phyloP scores from a whole-genome alignment of 73 alveolate species.

The Tetrahymena elliotti region DNA sequence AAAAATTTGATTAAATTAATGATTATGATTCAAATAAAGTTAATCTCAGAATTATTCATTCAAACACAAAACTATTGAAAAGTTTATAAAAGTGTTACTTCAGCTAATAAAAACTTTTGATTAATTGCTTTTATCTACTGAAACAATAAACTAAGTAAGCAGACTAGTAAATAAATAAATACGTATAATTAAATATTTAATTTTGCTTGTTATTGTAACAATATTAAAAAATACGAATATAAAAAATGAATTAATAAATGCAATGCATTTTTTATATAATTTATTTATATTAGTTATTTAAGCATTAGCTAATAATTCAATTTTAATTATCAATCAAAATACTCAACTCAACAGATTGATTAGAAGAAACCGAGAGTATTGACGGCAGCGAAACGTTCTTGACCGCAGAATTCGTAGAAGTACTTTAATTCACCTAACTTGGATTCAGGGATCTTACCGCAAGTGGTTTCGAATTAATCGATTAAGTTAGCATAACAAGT shows the following conservation, averaged over 20 bases:
- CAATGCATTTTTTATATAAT: too few species aligned
- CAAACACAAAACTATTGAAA: too few species aligned
- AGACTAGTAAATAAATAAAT: too few species aligned
- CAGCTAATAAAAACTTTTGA: too few species aligned
- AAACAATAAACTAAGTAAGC: too few species aligned
- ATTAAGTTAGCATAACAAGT: neutral
- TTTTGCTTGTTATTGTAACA: neutral
- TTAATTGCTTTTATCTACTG: too few species aligned
- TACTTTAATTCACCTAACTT: neutral
- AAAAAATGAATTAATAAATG: neutral
- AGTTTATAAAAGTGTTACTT: too few species aligned
- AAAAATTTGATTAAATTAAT: too few species aligned
- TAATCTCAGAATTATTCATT: too few species aligned
- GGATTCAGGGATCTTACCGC: neutral
- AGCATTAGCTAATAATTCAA: neutral
- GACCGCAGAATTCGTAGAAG: slow-evolving; percentile 1
- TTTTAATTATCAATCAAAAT: neutral
- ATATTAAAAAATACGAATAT: neutral
- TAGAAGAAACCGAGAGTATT: neutral
- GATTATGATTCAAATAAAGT: too few species aligned
- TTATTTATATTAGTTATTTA: neutral
- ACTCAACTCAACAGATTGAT: neutral
- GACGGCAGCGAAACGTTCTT: neutral
- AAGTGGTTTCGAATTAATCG: neutral
- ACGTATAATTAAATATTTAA: too few species aligned